These are phyloP conservation scores for Globisporangium recalcitrans DNA, from an alignment of 352 stramenopile genomes.

Conservation along the genomic window DNA sequence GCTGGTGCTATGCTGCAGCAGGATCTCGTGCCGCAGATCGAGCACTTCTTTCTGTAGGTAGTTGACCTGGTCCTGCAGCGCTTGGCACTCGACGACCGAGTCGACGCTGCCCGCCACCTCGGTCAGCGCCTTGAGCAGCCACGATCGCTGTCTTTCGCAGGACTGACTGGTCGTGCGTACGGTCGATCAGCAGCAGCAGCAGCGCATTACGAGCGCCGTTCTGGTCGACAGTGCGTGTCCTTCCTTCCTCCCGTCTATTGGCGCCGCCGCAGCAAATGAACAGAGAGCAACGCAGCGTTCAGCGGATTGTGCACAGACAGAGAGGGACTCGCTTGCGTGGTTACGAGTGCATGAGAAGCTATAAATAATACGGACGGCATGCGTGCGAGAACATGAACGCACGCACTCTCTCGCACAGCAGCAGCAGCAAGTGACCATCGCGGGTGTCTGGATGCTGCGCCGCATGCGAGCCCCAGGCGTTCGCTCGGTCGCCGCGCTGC, in stretches of 20 bases:
- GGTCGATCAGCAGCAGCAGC: too few relatives aligned
- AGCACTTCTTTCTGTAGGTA: slow-evolving; percentile 77
- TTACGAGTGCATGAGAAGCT: not conserved
- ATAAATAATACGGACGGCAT: too few relatives aligned
- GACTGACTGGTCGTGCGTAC: too few relatives aligned
- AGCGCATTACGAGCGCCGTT: not conserved
- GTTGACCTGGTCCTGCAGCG: slow-evolving; percentile 64
- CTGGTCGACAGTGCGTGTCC: not conserved
- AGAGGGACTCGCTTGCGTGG: too few relatives aligned
- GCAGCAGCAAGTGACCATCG: too few relatives aligned
- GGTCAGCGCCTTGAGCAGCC: slow-evolving; percentile 65
- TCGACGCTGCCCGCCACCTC: slow-evolving; percentile 82
- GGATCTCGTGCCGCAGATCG: slow-evolving; percentile 70
- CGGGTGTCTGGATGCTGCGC: too few relatives aligned
- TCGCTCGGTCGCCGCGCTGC: too few relatives aligned
- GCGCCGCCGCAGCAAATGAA: too few relatives aligned
- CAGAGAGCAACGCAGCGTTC: not conserved
- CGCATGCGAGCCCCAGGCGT: too few relatives aligned
- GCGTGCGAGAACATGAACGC: not conserved
- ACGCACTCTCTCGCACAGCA: not conserved
- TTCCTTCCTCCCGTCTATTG: not conserved
- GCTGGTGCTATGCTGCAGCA: slow-evolving; percentile 50
- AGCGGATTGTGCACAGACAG: not conserved
- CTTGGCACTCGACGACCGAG: slow-evolving; percentile 72
- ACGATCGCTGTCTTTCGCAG: slow-evolving; percentile 15